phyloP scores from a whole-genome alignment of 345 rosid species.

The Citrus unshiu region DNA sequence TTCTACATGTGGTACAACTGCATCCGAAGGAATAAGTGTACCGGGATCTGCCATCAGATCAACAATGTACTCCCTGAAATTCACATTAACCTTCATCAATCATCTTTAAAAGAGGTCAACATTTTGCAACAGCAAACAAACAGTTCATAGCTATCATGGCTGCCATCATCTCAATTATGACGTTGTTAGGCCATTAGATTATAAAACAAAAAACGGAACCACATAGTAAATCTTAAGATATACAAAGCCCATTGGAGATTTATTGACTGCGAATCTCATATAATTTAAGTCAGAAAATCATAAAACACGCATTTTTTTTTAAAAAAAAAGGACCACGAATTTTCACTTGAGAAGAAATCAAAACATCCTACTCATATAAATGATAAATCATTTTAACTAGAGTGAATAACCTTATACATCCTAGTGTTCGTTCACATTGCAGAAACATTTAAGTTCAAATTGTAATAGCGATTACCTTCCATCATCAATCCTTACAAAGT shows the following conservation, averaged over 20 bases:
- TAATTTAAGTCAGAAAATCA: background rate
- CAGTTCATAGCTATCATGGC: background rate
- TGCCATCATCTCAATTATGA: background rate
- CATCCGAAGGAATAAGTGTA: conserved; percentile 89
- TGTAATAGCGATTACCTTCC: conserved; percentile 60
- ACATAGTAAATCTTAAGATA: background rate
- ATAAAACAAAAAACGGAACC: background rate
- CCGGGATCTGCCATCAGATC: conserved; percentile 98
- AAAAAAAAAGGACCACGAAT: background rate
- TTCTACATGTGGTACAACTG: conserved; percentile 61
- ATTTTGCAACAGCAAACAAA: conserved; percentile 2
- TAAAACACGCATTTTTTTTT: too few species aligned
- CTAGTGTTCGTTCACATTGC: background rate
- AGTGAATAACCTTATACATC: background rate
- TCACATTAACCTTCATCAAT: conserved; percentile 24
- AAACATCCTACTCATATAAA: background rate
- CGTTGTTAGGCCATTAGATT: background rate
- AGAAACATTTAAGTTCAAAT: background rate
- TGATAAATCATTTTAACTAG: background rate
- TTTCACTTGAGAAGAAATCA: background rate
- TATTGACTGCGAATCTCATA: background rate
- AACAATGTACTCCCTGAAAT: conserved; percentile 93
- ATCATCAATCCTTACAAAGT: conserved; percentile 80
- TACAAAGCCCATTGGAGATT: background rate
- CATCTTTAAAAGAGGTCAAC: conserved; percentile 13